A percentile compares a stretch with the other conserved stretches of the same genome.
Evolutionary conservation across 306 rosid genomes (phyloP).

Genomic region (Alnus glutinosa): DNA sequence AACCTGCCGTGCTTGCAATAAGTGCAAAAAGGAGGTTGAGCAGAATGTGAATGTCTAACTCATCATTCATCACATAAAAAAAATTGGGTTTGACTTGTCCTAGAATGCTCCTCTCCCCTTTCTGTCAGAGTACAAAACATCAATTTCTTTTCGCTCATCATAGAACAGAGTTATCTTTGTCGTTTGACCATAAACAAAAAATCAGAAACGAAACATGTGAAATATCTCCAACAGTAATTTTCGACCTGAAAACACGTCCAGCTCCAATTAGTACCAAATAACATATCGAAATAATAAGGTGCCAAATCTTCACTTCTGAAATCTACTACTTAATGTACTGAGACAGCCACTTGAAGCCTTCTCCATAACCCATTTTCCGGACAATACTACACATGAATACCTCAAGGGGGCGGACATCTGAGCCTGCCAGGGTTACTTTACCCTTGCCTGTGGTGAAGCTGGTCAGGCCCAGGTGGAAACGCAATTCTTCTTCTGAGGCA

Average conservation of each 20-base stretch:
- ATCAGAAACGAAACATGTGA: not conserved
- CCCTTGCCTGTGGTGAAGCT: conserved; percentile 95
- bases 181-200: conserved; percentile 3
- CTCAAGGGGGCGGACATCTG: conserved; percentile 78
- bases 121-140: not conserved
- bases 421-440: conserved; percentile 66
- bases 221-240: conserved; percentile 23
- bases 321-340: conserved; percentile 71
- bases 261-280: conserved; percentile 37
- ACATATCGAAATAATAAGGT: conserved; percentile 29
- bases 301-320: conserved; percentile 30
- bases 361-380: conserved; percentile 92
- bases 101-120: not conserved
- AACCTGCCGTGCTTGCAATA: not conserved
- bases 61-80: not conserved
- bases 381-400: conserved; percentile 95
- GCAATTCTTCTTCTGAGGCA: conserved; percentile 83
- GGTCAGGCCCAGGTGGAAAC: conserved; percentile 66
- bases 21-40: not conserved
- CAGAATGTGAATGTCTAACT: not conserved
- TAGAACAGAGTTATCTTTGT: conserved; percentile 7
- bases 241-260: conserved; percentile 16
- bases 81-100: not conserved
- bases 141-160: conserved; percentile 4
- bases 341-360: conserved; percentile 90